Percentiles rank a stretch among this genome's conserved stretches.
Conservation (phyloP, 1,139 yeast species). For the Pichia cactophila region DNA sequence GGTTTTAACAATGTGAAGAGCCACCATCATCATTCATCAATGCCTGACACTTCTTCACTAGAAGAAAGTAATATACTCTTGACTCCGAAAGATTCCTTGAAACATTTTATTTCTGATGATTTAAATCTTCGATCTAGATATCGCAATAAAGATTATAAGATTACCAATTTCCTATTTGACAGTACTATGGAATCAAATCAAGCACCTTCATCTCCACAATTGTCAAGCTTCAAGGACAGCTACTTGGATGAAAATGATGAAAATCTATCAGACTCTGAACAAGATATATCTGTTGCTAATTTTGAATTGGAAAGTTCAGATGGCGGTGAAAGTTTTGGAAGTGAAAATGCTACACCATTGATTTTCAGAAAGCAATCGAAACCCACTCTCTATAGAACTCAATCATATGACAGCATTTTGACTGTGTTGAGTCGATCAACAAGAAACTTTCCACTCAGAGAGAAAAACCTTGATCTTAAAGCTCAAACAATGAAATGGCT, state of each 20-base stretch:
- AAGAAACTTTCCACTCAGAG: constrained; percentile 2
- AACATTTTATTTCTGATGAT: neutral
- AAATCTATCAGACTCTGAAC: neutral
- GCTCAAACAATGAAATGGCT: constrained; percentile 28
- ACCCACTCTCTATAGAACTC: constrained; percentile 26
- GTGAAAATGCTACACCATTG: constrained; percentile 18
- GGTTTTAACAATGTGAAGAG: neutral
- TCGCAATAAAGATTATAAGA: neutral
- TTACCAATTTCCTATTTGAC: neutral
- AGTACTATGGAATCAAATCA: neutral
- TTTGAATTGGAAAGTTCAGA: constrained; percentile 1
- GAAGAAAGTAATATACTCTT: neutral
- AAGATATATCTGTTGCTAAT: neutral
- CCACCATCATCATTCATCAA: neutral
- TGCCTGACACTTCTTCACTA: neutral
- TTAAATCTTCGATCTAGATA: neutral
- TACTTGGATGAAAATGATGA: neutral
- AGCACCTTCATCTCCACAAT: neutral
- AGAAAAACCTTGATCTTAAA: constrained; percentile 18
- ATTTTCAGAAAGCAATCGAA: constrained; percentile 16
- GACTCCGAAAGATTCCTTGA: neutral
- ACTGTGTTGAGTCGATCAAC: constrained; percentile 7
- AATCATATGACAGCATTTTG: constrained; percentile 34
- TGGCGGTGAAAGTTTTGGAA: constrained; percentile 20
- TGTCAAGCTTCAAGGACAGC: neutral